Conservation (phyloP, 495 filamentous ascomycete genomes). For the Trichoderma virens region DNA sequence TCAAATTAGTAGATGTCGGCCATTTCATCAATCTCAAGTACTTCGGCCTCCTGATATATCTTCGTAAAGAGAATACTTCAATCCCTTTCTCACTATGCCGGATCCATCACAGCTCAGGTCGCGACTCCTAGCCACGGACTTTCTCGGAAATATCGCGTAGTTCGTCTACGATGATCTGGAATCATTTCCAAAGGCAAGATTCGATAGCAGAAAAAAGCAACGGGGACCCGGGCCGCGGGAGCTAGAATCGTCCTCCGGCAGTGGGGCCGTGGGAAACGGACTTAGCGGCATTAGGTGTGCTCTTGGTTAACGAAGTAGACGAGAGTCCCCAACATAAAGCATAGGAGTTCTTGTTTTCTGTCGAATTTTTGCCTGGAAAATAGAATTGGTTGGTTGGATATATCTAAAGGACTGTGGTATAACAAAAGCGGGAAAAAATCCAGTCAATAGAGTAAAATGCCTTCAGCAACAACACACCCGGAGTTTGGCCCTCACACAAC, state of each 20-base stretch:
- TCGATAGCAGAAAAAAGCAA: too few species aligned
- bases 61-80: too few species aligned
- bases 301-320: background rate
- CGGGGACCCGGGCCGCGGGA: too few species aligned
- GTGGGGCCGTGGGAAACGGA: slow-evolving; percentile 7
- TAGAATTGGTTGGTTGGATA: background rate
- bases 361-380: background rate
- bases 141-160: too few species aligned
- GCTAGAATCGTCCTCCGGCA: background rate
- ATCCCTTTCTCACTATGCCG: too few species aligned
- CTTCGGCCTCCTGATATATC: too few species aligned
- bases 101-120: too few species aligned
- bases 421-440: background rate
- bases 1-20: too few species aligned
- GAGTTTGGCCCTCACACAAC: background rate
- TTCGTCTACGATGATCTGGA: too few species aligned
- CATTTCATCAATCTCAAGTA: too few species aligned
- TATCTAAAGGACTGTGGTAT: background rate
- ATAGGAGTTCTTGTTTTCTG: background rate
- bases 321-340: background rate
- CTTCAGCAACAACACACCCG: background rate
- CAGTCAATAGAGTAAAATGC: slow-evolving; percentile 5
- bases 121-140: too few species aligned
- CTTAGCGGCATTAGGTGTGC: background rate
- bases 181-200: too few species aligned